Evolutionary conservation across 805 yeast genomes (phyloP).

Genomic region (Yamadazyma ubonensis): DNA sequence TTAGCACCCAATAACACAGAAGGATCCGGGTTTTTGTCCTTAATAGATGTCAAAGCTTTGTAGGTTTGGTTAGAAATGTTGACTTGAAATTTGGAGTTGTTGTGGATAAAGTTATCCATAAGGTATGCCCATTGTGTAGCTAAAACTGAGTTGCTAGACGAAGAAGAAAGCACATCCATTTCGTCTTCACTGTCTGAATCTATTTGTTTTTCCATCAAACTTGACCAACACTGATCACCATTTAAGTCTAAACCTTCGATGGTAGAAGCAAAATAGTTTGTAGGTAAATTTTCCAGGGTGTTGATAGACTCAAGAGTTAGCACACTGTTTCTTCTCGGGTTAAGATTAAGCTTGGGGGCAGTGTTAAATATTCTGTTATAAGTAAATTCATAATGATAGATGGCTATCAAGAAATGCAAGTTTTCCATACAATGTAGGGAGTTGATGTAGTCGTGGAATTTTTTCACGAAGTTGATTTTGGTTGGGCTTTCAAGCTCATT

Average conservation of each 20-base stretch:
- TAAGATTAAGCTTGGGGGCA: slow-evolving; percentile 9
- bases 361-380: slow-evolving; percentile 27
- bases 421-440: slow-evolving; percentile 48
- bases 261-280: slow-evolving; percentile 23
- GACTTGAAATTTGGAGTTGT: slow-evolving; percentile 47
- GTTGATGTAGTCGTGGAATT: slow-evolving; percentile 34
- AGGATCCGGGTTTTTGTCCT: slow-evolving; percentile 26
- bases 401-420: slow-evolving; percentile 43
- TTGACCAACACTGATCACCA: slow-evolving; percentile 23
- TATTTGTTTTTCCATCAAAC: slow-evolving; percentile 14
- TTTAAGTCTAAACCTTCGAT: slow-evolving; percentile 29
- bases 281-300: slow-evolving; percentile 25
- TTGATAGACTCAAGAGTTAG: slow-evolving; percentile 8
- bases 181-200: slow-evolving; percentile 8
- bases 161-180: slow-evolving; percentile 3
- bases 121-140: slow-evolving; percentile 37
- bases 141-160: not conserved
- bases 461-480: slow-evolving; percentile 19
- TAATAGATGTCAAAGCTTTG: slow-evolving; percentile 22
- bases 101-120: slow-evolving; percentile 38
- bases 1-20: slow-evolving; percentile 26
- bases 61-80: slow-evolving; percentile 45
- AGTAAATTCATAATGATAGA: slow-evolving; percentile 45
- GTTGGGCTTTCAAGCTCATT: slow-evolving; percentile 17
- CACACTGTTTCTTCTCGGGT: slow-evolving; percentile 9